Base-by-base conservation (phyloP, 139 green algal genomes). In the Coccomyxa sp. region DNA sequence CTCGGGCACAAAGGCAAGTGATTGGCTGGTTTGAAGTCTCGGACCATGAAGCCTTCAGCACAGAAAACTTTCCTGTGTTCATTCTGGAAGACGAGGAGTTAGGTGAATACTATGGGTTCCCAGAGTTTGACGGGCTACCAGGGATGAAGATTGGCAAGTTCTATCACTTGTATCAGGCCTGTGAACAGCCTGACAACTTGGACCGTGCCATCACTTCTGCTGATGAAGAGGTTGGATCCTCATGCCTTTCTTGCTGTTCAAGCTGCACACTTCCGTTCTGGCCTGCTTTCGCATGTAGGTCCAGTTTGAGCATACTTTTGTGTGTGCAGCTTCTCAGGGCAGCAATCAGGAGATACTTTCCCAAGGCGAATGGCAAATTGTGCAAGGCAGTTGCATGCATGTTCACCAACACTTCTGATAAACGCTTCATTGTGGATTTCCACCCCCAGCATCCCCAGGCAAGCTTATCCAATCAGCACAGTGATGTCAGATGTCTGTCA, bases 381-480 rank as follows among this genome's bases (percentile, higher is more conserved):
- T 77, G 87, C 21, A 31, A 86, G 14, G 83, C 88, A 71, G 85
- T 67, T 17, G 84, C 81, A 9, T 97, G 94, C 90, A 88, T 94
- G 84, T 97, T 96, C 83, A 95, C 91, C 51, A 95, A 95, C 89
- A 96, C 92, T 0, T 90, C 91, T 0, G 93, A 96, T 76, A 38
- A 63, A 0, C 88, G 96, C 80, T 97, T 97, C 82, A 86, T 97
- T 16, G 84, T 97, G 13, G 94, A 97, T 81, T 31, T 67, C 3
- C 93, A 96, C 83, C 94, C 93, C 0, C 12, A 18, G 1, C 81
- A 92, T 27, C 84, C 84, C 13, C 92, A 97, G 90, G 94, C 94
- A 32, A n/a, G 83, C 7, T 38, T 13, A 0, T 21, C 7, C 38
- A 51, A 51, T 51, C 38, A 51, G 38, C 38, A 51, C 38, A 7